Percentiles rank a stretch among this genome's conserved stretches.
Conservation (phyloP, 2,329 filamentous ascomycete genomes). For the Aspergillus carbonarius region DNA sequence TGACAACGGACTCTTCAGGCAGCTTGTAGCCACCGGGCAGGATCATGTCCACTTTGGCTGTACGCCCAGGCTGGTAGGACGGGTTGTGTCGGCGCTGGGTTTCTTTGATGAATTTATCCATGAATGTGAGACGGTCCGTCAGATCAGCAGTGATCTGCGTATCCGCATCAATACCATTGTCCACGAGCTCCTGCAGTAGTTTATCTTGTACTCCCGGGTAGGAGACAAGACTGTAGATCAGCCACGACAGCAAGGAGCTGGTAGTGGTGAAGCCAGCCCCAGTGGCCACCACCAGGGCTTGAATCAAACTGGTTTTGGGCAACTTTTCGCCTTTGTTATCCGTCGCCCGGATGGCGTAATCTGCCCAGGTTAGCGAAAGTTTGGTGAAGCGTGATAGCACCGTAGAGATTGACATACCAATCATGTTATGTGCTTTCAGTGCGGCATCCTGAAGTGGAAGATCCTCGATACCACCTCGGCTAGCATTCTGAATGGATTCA, state of each 20-base stretch:
- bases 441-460: slow-evolving; percentile 47
- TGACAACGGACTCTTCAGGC: slow-evolving; percentile 53
- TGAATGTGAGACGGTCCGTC: slow-evolving; percentile 49
- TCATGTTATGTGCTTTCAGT: slow-evolving; percentile 40
- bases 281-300: slow-evolving; percentile 51
- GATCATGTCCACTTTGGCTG: slow-evolving; percentile 55
- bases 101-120: slow-evolving; percentile 54
- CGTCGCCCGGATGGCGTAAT: slow-evolving; percentile 55
- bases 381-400: neutral
- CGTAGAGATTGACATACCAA: slow-evolving; percentile 26
- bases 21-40: slow-evolving; percentile 61
- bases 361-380: slow-evolving; percentile 22
- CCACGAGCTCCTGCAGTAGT: slow-evolving; percentile 59
- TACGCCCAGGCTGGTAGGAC: slow-evolving; percentile 61
- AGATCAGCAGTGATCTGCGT: slow-evolving; percentile 51
- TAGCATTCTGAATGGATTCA: slow-evolving; percentile 23
- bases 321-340: slow-evolving; percentile 58
- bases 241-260: slow-evolving; percentile 58
- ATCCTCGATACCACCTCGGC: slow-evolving; percentile 26
- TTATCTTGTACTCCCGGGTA: slow-evolving; percentile 59
- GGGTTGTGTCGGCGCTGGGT: slow-evolving; percentile 61
- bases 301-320: slow-evolving; percentile 44
- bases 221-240: slow-evolving; percentile 53
- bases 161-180: slow-evolving; percentile 47
- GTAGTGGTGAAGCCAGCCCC: slow-evolving; percentile 63